These are phyloP conservation scores for Hypomontagnella submonticulosa DNA, from an alignment of 495 filamentous ascomycete species.

Conservation along the genomic window DNA sequence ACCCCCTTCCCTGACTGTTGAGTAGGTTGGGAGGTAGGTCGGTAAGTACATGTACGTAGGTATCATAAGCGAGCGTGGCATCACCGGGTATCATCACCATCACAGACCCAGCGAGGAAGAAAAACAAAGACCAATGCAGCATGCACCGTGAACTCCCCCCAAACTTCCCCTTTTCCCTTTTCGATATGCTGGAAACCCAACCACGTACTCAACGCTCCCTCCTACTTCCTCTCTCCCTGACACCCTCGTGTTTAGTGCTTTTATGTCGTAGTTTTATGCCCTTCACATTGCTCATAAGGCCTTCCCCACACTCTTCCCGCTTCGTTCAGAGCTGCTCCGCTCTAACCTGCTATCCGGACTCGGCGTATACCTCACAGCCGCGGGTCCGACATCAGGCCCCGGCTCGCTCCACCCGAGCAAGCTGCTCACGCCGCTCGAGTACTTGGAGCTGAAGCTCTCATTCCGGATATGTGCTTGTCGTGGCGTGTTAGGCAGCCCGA, in stretches of 20 bases:
- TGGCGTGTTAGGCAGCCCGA: constrained; percentile 33
- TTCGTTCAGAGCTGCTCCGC: constrained; percentile 38
- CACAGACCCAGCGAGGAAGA: constrained; percentile 27
- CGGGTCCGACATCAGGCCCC: constrained; percentile 62
- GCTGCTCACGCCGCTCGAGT: constrained; percentile 57
- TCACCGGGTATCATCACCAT: constrained; percentile 26
- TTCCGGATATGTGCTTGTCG: constrained; percentile 38
- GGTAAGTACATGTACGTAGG: neutral
- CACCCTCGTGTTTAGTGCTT: neutral
- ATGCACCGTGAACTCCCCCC: constrained; percentile 30
- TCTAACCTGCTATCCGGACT: constrained; percentile 34
- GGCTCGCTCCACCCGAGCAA: constrained; percentile 63
- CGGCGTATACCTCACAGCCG: constrained; percentile 45
- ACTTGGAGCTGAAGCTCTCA: constrained; percentile 58
- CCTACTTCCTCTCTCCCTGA: neutral
- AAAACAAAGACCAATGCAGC: constrained; percentile 39
- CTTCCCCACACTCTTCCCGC: constrained; percentile 52
- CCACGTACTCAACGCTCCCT: constrained; percentile 28
- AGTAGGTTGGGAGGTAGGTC: too few relatives aligned
- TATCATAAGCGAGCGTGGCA: constrained; percentile 40
- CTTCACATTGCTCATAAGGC: constrained; percentile 46
- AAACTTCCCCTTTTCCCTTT: constrained; percentile 23
- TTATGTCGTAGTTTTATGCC: neutral
- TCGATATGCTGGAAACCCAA: constrained; percentile 30
- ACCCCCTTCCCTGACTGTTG: neutral